Evolutionary conservation across 768 basidiomycete genomes (phyloP), one percentile per base, ranked within the genome.

Genomic region (Rhodosporidiobolus odoratus): DNA sequence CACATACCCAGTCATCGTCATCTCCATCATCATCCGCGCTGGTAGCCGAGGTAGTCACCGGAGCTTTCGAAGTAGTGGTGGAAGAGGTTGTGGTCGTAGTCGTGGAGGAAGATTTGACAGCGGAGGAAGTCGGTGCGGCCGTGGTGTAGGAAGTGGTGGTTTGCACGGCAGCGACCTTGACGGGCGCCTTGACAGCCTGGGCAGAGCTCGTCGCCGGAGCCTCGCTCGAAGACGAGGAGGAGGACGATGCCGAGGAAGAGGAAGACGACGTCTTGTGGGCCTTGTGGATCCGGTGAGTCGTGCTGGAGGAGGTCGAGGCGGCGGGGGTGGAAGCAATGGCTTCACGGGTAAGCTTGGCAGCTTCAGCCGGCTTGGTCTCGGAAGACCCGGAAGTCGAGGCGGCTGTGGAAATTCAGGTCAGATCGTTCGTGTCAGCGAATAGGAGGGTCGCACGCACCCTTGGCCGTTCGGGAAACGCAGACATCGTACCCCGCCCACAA

Each of bases 1-100:
- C 59, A 45, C 59, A 71, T 6, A 71, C 58, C 65, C 69, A 71
- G 60, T 71, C 69, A 38, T 71, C 69, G 34, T 56, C 68, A 45
- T 53, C 58, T 10, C 65, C 68, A 2, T 60, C 62, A 0, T 60
- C 68, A 19, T 30, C 32, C 37, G n/a, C 25, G 10, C 40, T n/a
- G 13, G 50, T 12, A 4, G 64, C 30, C 13, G 64, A 50, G 16
- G 63, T 41, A 58, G 68, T 56, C 23, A 65, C 32, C 8, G 65
- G 47, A 21, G 65, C 23, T 1, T 45, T 37, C 3, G 69, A 53
- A 0, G 59, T 23, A 12, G 59, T 30, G 25, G 69, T 62, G 16
- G 67, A 54, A n/a, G 57, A 47, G n/a, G 34, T 17, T 12, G 43
- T 48, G 23, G 60, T 25, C 19, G 32, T 30, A 25, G 48, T 50